phyloP scores from a whole-genome alignment of 2,329 filamentous ascomycete species.

The Diplodia intermedia region DNA sequence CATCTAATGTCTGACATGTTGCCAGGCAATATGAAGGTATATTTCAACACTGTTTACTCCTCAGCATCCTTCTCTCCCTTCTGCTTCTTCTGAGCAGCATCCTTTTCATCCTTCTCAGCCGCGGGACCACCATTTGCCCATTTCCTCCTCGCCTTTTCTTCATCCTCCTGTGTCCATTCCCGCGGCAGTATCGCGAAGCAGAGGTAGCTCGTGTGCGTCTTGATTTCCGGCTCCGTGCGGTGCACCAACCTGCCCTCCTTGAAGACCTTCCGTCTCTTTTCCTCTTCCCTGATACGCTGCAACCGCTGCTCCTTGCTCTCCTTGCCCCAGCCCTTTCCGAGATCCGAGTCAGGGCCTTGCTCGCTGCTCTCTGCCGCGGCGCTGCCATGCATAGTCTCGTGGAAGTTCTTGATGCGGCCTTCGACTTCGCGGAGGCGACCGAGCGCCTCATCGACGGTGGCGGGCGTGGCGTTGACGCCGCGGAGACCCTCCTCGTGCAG shows the following conservation, averaged over 20 bases:
- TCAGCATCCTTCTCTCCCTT: constrained; percentile 1
- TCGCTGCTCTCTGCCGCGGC: constrained; percentile 45
- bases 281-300: constrained; percentile 44
- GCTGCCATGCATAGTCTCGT: constrained; percentile 56
- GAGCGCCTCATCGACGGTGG: constrained; percentile 81
- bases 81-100: constrained; percentile 9
- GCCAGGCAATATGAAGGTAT: neutral
- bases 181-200: constrained; percentile 90
- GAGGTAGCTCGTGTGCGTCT: constrained; percentile 96
- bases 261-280: constrained; percentile 63
- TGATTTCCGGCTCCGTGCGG: constrained; percentile 84
- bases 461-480: constrained; percentile 72
- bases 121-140: constrained; percentile 19
- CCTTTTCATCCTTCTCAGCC: neutral
- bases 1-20: neutral
- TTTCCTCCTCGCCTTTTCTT: constrained; percentile 65
- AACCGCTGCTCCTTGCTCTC: constrained; percentile 38
- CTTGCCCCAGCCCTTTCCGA: constrained; percentile 36
- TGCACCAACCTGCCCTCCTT: constrained; percentile 75
- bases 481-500: constrained; percentile 70
- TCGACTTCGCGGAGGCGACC: constrained; percentile 76
- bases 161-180: constrained; percentile 84
- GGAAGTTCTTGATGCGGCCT: constrained; percentile 69
- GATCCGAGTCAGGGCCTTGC: constrained; percentile 37
- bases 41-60: neutral